Evolutionary conservation across 2,329 filamentous ascomycete genomes (phyloP), one percentile per base, ranked within the genome.

Genomic region (Scolecobasidium constrictum): DNA sequence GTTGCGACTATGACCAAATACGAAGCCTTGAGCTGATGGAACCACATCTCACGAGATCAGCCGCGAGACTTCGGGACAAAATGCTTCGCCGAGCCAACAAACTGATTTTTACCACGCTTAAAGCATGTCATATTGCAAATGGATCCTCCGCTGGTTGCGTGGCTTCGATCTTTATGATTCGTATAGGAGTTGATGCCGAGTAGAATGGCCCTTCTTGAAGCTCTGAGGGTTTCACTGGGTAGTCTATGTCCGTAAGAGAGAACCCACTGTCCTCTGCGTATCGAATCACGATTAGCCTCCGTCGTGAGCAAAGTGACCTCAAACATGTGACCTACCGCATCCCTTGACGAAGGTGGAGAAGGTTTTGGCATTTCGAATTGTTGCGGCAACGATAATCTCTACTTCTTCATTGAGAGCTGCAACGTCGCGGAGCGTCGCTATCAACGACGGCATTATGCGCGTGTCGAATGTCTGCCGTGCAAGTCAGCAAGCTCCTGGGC

Each of bases 311-410:
- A 11, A 13, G 11, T 11, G 26, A 13, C 26, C 11, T 31, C 26
- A 31, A 11, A 11, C 9, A 7, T 31, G 9, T 31, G 42, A 67
- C 56, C 60, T 60, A 61, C 68, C 60, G 58, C 81, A 84, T 39
- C 67, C 70, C 18, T 69, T 62, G 47, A 77, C 53, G 56, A 88
- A 87, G 4, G 65, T 65, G 47, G 74, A 67, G 53, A 83, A 83
- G 0, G 84, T 88, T 46, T 74, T 66, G 46, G 71, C 66, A 51
- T 87, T 87, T 47, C 85, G 70, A 49, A 87, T 73, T 0, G 83
- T 81, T 15, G 79, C 79, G 3, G 82, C 73, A 45, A 88, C 78
- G 36, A 86, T 63, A 26, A 84, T 72, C 36, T 73, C 63, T 12
- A 78, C 64, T 0, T 55, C 53, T 2, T 76, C 71, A 48, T 76